Evolutionary conservation across 2,329 filamentous ascomycete genomes (phyloP).

Genomic region (Xylaria sp.): DNA sequence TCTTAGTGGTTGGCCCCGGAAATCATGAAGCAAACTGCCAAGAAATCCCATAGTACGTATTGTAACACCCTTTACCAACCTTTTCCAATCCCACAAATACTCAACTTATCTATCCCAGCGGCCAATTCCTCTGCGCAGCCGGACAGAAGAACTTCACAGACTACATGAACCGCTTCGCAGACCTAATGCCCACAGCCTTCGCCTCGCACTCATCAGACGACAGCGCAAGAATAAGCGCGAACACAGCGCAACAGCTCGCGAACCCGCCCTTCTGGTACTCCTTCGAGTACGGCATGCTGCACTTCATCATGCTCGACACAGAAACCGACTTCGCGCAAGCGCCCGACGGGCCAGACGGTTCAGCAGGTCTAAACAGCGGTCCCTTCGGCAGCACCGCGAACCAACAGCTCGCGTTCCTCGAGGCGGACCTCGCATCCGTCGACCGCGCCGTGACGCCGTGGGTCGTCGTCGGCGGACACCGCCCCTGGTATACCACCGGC

Average conservation of each 20-base stretch:
- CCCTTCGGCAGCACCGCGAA: slow-evolving; percentile 59
- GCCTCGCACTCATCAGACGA: slow-evolving; percentile 58
- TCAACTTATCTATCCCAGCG: slow-evolving; percentile 23
- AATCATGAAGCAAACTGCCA: slow-evolving; percentile 69
- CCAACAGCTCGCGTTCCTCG: slow-evolving; percentile 66
- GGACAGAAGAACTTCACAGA: slow-evolving; percentile 72
- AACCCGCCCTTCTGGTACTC: slow-evolving; percentile 70
- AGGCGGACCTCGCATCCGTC: slow-evolving; percentile 65
- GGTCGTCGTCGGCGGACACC: slow-evolving; percentile 59
- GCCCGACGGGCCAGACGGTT: slow-evolving; percentile 57
- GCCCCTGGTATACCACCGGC: slow-evolving; percentile 60
- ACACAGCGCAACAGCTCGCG: slow-evolving; percentile 57
- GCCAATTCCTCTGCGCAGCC: slow-evolving; percentile 55
- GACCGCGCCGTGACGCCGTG: slow-evolving; percentile 66
- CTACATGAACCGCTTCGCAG: slow-evolving; percentile 65
- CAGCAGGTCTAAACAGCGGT: slow-evolving; percentile 56
- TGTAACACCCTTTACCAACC: not conserved
- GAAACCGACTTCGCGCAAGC: slow-evolving; percentile 66
- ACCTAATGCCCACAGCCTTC: slow-evolving; percentile 64
- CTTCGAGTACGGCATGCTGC: slow-evolving; percentile 68
- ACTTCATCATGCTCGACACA: slow-evolving; percentile 66
- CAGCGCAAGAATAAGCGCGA: slow-evolving; percentile 56
- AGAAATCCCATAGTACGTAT: slow-evolving; percentile 52
- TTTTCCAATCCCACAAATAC: not conserved
- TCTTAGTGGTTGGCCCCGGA: slow-evolving; percentile 60